These are phyloP conservation scores for Tinospora cordifolia DNA, from an alignment of 164 flowering plant species.

Conservation along the genomic window DNA sequence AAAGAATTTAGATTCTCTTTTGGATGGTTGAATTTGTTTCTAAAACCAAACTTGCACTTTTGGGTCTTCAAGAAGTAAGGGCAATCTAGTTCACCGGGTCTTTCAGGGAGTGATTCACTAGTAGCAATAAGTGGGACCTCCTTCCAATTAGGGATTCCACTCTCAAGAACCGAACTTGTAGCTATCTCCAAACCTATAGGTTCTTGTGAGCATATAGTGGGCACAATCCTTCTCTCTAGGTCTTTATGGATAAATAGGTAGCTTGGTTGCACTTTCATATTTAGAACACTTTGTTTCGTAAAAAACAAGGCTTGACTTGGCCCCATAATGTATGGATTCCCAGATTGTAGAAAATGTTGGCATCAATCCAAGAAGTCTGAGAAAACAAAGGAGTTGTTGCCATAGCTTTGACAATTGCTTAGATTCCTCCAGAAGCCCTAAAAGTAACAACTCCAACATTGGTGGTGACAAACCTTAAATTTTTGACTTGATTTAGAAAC, in stretches of 20 bases:
- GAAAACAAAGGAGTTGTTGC: no score
- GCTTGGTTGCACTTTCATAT: slow-evolving; percentile 65
- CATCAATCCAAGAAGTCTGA: no score
- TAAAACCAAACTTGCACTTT: slow-evolving; percentile 79
- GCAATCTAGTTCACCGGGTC: slow-evolving; percentile 90
- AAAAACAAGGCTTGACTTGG: slow-evolving; percentile 86
- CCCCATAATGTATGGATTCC: no score
- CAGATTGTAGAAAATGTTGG: no score
- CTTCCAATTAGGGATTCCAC: slow-evolving; percentile 99
- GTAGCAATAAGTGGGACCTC: slow-evolving; percentile 53
- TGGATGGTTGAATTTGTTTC: slow-evolving; percentile 96
- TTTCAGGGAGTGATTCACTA: slow-evolving; percentile 64
- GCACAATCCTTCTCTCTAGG: slow-evolving; percentile 98
- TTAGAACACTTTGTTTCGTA: slow-evolving; percentile 78
- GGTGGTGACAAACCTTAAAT: no score
- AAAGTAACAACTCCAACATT: no score
- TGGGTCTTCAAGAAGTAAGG: slow-evolving; percentile 91
- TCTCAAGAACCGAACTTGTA: slow-evolving; percentile 99
- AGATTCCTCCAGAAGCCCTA: no score
- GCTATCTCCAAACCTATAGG: slow-evolving; percentile 94
- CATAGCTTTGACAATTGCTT: no score
- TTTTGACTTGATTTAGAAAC: no score
- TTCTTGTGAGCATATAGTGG: slow-evolving; percentile 98
- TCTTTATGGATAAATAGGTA: slow-evolving; percentile 91
- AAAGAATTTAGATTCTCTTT: slow-evolving; percentile 34